These are phyloP conservation scores for Kickxella alabastrina DNA, from an alignment of 192 early-diverging fungal genomes.

Conservation along the genomic window DNA sequence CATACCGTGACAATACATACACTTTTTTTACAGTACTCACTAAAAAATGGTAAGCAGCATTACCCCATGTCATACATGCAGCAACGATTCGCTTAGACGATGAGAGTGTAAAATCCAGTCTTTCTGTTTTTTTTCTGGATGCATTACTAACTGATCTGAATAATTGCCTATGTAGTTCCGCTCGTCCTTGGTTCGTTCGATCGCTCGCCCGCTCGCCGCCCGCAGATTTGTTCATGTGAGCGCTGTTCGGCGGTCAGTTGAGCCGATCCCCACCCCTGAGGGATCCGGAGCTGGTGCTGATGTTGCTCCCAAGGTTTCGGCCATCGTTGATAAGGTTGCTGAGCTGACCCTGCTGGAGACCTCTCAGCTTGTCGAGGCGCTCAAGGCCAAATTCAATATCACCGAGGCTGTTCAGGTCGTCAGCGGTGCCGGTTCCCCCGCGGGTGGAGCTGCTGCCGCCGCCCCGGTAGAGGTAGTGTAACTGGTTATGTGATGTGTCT, in stretches of 20 bases:
- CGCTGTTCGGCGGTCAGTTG: slow-evolving; percentile 45
- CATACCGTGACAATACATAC: no score
- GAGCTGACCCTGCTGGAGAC: slow-evolving; percentile 88
- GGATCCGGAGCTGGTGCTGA: slow-evolving; percentile 47
- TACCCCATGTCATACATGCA: not conserved
- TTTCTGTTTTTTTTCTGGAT: slow-evolving; percentile 2
- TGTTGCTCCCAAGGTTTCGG: slow-evolving; percentile 63
- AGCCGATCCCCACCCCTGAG: slow-evolving; percentile 64
- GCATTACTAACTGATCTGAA: not conserved
- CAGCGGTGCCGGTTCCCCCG: slow-evolving; percentile 60
- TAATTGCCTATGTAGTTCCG: slow-evolving; percentile 19
- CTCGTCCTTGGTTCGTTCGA: slow-evolving; percentile 29
- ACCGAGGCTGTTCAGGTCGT: slow-evolving; percentile 84
- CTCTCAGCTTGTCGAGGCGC: slow-evolving; percentile 77
- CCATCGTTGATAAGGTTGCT: slow-evolving; percentile 90
- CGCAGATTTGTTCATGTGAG: slow-evolving; percentile 43
- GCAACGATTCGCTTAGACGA: no score
- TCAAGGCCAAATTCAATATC: slow-evolving; percentile 89
- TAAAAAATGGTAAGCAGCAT: not conserved
- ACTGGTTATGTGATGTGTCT: not conserved
- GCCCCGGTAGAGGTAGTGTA: slow-evolving; percentile 57
- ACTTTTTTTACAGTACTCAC: not conserved
- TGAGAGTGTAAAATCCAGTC: no score
- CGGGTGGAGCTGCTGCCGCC: slow-evolving; percentile 63
- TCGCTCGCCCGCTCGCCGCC: slow-evolving; percentile 27